Evolutionary conservation across 768 basidiomycete species (phyloP).

Genomic region (Suillus subluteus): DNA sequence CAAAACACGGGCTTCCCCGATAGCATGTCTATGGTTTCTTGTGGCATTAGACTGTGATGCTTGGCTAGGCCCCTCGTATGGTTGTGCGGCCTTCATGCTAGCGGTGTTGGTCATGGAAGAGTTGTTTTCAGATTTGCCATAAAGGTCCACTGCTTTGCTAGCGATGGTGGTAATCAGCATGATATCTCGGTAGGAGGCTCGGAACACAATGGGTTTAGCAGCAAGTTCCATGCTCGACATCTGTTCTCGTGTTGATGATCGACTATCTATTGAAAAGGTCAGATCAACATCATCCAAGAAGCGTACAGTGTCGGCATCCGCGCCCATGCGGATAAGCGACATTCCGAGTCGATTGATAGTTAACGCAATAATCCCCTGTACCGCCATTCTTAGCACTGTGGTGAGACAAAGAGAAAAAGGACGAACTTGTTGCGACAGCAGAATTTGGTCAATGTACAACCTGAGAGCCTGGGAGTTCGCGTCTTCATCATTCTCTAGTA

Average conservation of each 20-base stretch:
- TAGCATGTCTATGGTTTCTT: conserved; percentile 20
- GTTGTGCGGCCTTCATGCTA: background rate
- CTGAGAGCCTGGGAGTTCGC: conserved; percentile 84
- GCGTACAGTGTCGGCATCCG: conserved; percentile 77
- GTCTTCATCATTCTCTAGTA: conserved; percentile 85
- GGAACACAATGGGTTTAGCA: conserved; percentile 82
- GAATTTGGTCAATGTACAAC: conserved; percentile 78
- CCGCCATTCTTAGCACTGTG: conserved; percentile 16
- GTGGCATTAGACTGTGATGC: conserved; percentile 19
- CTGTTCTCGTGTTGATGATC: conserved; percentile 68
- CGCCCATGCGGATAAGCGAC: conserved; percentile 91
- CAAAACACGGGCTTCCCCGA: conserved; percentile 48
- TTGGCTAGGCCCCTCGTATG: background rate
- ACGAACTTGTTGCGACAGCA: conserved; percentile 88
- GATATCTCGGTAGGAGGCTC: conserved; percentile 96
- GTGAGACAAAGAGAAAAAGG: background rate
- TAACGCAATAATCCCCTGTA: conserved; percentile 78
- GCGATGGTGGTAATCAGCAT: conserved; percentile 84
- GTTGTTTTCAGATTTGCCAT: conserved; percentile 45
- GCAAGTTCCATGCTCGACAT: conserved; percentile 85
- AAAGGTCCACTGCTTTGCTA: conserved; percentile 86
- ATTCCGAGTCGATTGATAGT: conserved; percentile 85
- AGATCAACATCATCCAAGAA: conserved; percentile 94
- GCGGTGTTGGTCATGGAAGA: background rate
- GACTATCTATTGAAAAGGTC: conserved; percentile 84